These are phyloP conservation scores for Cucumis melo DNA, from an alignment of 306 rosid species.

Conservation along the genomic window DNA sequence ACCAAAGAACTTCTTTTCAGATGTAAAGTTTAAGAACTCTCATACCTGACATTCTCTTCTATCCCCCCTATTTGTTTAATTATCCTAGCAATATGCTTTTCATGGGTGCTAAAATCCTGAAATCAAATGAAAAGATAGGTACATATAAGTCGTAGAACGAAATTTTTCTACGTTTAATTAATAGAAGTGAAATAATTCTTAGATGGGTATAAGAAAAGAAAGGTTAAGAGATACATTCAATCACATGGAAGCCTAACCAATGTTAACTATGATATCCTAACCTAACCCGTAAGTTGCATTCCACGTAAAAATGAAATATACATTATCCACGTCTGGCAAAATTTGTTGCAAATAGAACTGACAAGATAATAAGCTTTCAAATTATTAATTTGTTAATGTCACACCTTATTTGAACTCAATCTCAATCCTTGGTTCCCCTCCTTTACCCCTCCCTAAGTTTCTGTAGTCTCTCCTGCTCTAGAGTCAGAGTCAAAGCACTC, in stretches of 20 bases:
- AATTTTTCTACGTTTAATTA: not conserved
- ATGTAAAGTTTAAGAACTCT: not conserved
- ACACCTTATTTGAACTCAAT: conserved; percentile 50
- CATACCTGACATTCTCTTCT: conserved; percentile 58
- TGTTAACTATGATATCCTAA: not conserved
- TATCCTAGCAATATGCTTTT: conserved; percentile 46
- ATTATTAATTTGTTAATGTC: not conserved
- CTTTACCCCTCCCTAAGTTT: conserved; percentile 36
- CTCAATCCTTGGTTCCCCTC: conserved; percentile 38
- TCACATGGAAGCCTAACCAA: not conserved
- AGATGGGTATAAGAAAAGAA: not conserved
- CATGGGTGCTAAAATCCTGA: conserved; percentile 42
- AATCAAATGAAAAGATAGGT: conserved; percentile 7
- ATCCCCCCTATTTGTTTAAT: conserved; percentile 55
- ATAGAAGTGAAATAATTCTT: not conserved
- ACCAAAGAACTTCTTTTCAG: not conserved
- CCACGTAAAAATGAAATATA: not conserved
- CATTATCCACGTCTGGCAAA: not conserved
- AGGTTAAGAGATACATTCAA: not conserved
- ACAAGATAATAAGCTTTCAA: not conserved
- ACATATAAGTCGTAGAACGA: not conserved
- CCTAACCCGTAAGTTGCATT: not conserved
- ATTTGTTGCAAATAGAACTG: not conserved
- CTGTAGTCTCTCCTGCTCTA: conserved; percentile 64
- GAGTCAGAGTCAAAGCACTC: conserved; percentile 47